Conservation (phyloP, 2,329 filamentous ascomycete genomes). For the Ascochyta clinopodiicola region DNA sequence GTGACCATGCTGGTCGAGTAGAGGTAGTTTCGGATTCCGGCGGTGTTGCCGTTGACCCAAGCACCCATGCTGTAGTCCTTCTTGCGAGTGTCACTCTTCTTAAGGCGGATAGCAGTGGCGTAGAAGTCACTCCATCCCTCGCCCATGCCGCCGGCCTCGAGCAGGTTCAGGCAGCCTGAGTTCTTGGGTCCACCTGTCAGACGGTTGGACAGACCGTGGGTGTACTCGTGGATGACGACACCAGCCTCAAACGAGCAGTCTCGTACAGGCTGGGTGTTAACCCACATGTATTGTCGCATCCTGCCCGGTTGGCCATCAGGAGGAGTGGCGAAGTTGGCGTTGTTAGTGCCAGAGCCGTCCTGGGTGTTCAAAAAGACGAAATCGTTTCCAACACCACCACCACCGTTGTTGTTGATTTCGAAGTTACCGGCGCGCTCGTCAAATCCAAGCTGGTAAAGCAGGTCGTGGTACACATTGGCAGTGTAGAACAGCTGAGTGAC, state of each 20-base stretch:
- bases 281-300: conserved; percentile 68
- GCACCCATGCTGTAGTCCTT: conserved; percentile 59
- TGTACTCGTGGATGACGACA: conserved; percentile 62
- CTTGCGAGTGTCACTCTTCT: conserved; percentile 54
- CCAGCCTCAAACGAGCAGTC: conserved; percentile 66
- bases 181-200: conserved; percentile 66
- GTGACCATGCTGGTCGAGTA: conserved; percentile 60
- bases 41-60: conserved; percentile 56
- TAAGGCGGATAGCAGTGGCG: conserved; percentile 59
- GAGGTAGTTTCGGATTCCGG: conserved; percentile 58
- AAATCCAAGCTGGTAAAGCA: conserved; percentile 65
- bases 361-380: conserved; percentile 64
- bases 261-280: conserved; percentile 54
- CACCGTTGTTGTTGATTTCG: conserved; percentile 62
- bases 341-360: conserved; percentile 61
- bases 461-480: conserved; percentile 65
- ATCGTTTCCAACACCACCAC: conserved; percentile 60
- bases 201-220: conserved; percentile 60
- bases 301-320: conserved; percentile 51
- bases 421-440: conserved; percentile 67
- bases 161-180: conserved; percentile 54
- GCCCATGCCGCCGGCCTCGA: conserved; percentile 64
- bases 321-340: conserved; percentile 64
- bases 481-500: conserved; percentile 68
- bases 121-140: conserved; percentile 66